Percentiles rank a stretch among this genome's conserved stretches.
These are phyloP conservation scores for Mycena latifolia DNA, from an alignment of 768 basidiomycete species.

Conservation along the genomic window DNA sequence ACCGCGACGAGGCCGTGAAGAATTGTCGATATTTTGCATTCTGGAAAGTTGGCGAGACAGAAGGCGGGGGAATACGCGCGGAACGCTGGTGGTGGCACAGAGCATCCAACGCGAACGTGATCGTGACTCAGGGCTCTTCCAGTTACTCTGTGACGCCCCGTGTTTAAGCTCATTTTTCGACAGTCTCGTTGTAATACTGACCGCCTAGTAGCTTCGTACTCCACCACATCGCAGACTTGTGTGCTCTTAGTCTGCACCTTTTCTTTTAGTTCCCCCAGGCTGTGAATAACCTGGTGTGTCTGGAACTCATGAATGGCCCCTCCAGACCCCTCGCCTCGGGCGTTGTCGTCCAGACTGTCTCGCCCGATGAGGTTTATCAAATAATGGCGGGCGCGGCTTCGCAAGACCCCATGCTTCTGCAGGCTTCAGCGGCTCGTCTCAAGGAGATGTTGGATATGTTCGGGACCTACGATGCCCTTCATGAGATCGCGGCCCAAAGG, in stretches of 20 bases:
- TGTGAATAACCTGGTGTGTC: constrained; percentile 8
- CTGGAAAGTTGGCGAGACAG: constrained; percentile 5
- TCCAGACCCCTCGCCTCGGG: constrained; percentile 43
- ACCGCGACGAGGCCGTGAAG: constrained; percentile 2
- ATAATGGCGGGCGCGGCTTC: constrained; percentile 79
- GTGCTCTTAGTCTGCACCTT: background rate
- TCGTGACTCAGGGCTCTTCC: background rate
- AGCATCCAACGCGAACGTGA: constrained; percentile 16
- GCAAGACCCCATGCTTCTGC: constrained; percentile 71
- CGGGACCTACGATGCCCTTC: constrained; percentile 78
- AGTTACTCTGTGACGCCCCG: too few relatives aligned
- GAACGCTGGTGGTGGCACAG: background rate
- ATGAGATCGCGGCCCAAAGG: constrained; percentile 77
- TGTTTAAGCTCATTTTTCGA: background rate
- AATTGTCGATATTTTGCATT: background rate
- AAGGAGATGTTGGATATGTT: constrained; percentile 76
- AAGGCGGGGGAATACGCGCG: constrained; percentile 14
- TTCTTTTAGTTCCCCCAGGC: constrained; percentile 11
- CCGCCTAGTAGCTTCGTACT: too few relatives aligned
- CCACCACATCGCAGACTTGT: background rate
- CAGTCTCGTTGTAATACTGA: too few relatives aligned
- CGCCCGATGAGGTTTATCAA: constrained; percentile 74
- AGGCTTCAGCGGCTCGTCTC: constrained; percentile 67
- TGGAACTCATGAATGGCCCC: constrained; percentile 43
- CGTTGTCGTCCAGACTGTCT: constrained; percentile 59